Conservation (phyloP, 2,329 filamentous ascomycete species). For the Venturia pyrina region DNA sequence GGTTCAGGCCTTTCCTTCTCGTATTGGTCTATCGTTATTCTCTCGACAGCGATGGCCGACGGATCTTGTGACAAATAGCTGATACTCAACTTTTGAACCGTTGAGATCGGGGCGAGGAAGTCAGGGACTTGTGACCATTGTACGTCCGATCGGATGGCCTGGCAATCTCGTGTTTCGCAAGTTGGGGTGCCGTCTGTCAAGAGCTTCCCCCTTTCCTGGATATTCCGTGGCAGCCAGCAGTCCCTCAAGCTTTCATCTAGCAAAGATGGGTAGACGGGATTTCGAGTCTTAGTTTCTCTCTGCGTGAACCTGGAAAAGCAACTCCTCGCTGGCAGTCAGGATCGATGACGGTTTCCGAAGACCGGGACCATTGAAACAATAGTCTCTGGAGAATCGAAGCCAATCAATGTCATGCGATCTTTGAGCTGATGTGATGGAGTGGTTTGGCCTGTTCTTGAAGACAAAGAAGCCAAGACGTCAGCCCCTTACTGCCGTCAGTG, state of each 20-base stretch:
- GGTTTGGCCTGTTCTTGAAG: not conserved
- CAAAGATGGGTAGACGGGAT: not conserved
- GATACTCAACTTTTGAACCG: not conserved
- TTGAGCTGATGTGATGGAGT: not conserved
- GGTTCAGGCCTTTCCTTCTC: not conserved
- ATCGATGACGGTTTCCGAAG: not conserved
- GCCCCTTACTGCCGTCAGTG: not conserved
- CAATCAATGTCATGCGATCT: not conserved
- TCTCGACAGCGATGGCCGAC: not conserved
- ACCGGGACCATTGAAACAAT: not conserved
- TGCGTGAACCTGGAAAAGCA: not conserved
- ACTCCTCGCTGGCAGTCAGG: not conserved
- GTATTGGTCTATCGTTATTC: not conserved
- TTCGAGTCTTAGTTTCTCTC: not conserved
- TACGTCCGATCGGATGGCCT: conserved; percentile 8
- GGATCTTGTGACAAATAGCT: not conserved
- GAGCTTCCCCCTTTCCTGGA: not conserved
- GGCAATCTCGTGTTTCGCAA: conserved; percentile 2
- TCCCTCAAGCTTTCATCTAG: not conserved
- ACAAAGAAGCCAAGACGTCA: not conserved
- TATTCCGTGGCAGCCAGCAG: not conserved
- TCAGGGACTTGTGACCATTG: not conserved
- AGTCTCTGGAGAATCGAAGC: not conserved
- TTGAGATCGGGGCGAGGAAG: not conserved
- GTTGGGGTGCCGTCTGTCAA: not conserved